Percentiles rank a stretch among this genome's conserved stretches.
These are phyloP conservation scores for Ganoderma sinense DNA, from an alignment of 1,284 basidiomycete species.

Conservation along the genomic window DNA sequence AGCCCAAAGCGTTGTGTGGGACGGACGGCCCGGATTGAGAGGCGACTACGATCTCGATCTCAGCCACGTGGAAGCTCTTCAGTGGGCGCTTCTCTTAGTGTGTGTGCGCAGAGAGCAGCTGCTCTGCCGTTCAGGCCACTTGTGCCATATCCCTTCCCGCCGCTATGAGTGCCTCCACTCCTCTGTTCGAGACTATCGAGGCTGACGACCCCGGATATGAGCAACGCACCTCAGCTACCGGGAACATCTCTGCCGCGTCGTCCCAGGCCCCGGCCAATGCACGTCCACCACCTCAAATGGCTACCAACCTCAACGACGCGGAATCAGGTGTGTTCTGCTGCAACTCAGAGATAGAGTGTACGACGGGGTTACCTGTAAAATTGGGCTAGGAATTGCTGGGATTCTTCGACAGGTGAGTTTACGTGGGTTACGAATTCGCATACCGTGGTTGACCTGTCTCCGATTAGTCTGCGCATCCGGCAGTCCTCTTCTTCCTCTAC, in stretches of 20 bases:
- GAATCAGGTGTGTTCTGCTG: conserved; percentile 64
- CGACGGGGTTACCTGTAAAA: conserved; percentile 13
- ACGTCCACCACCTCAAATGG: conserved; percentile 51
- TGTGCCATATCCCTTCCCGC: conserved; percentile 18
- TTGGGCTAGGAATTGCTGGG: conserved; percentile 65
- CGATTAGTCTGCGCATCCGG: conserved; percentile 80
- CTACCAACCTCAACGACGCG: conserved; percentile 65
- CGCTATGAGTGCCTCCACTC: conserved; percentile 59
- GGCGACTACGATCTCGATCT: conserved; percentile 3
- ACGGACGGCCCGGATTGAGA: background rate
- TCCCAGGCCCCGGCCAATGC: conserved; percentile 56
- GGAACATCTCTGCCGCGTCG: conserved; percentile 46
- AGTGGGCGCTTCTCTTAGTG: background rate
- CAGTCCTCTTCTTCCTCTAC: conserved; percentile 85
- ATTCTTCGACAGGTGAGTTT: conserved; percentile 73
- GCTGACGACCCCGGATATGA: conserved; percentile 62
- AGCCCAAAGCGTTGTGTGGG: no score
- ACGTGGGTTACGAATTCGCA: background rate
- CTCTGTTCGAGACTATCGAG: conserved; percentile 73
- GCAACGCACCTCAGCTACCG: conserved; percentile 37
- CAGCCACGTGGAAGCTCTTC: conserved; percentile 14
- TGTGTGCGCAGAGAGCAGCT: background rate
- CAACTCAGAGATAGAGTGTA: conserved; percentile 3
- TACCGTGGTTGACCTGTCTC: conserved; percentile 6
- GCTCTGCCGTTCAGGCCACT: background rate